phyloP scores from a whole-genome alignment of 2,329 filamentous ascomycete genomes.

The Aspergillus terreus region DNA sequence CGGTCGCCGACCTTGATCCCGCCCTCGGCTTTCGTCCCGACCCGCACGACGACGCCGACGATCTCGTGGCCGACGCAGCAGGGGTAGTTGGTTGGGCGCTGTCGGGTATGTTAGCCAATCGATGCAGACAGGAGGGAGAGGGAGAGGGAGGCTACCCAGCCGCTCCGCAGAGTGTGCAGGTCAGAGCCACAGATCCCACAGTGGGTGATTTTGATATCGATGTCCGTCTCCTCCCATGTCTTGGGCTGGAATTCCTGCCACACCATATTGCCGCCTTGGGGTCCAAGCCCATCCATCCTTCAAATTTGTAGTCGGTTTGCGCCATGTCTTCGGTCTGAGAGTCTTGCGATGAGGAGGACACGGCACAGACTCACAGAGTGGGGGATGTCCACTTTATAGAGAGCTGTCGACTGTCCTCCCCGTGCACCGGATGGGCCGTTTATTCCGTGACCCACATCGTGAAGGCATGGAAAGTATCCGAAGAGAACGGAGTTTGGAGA shows the following conservation, averaged over 20 bases:
- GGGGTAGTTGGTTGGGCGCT: conserved; percentile 35
- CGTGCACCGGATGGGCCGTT: too few relatives aligned
- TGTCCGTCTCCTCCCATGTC: conserved; percentile 61
- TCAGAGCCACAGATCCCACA: conserved; percentile 65
- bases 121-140: neutral
- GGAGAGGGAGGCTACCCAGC: conserved; percentile 27
- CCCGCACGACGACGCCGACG: conserved; percentile 56
- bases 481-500: too few relatives aligned
- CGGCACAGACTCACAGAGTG: too few relatives aligned
- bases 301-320: conserved; percentile 48
- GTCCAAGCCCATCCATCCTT: conserved; percentile 56
- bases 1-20: conserved; percentile 33
- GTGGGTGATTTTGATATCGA: conserved; percentile 62
- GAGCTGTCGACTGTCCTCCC: too few relatives aligned
- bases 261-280: conserved; percentile 51
- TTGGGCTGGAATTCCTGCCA: conserved; percentile 60
- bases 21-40: conserved; percentile 44
- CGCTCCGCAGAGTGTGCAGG: conserved; percentile 54
- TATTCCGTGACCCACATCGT: too few relatives aligned
- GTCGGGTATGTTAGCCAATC: neutral
- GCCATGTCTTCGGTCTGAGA: conserved; percentile 3
- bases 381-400: too few relatives aligned
- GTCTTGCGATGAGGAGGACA: too few relatives aligned
- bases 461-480: too few relatives aligned
- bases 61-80: conserved; percentile 64